Conservation (phyloP, 805 yeast species). For the Blastobotrys robertii region DNA sequence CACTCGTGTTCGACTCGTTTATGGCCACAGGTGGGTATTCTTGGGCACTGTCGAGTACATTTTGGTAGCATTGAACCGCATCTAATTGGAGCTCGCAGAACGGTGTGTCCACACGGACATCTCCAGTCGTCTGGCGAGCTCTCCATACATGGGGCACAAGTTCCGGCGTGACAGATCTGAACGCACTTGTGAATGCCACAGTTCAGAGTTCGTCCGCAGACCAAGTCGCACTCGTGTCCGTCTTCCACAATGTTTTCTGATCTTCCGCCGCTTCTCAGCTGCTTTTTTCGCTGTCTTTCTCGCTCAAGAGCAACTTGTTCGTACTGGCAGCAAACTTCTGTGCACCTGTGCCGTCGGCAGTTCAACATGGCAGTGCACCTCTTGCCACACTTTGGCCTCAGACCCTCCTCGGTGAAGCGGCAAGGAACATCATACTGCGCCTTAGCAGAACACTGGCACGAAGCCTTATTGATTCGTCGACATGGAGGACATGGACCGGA, state of each 20-base stretch:
- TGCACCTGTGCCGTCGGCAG: constrained; percentile 76
- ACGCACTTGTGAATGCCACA: constrained; percentile 66
- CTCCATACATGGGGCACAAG: constrained; percentile 72
- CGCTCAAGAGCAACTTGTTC: constrained; percentile 52
- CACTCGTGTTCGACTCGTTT: constrained; percentile 57
- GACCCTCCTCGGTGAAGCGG: constrained; percentile 40
- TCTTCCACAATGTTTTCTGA: constrained; percentile 45
- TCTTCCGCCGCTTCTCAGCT: constrained; percentile 26
- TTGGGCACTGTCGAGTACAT: constrained; percentile 57
- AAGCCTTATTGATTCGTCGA: constrained; percentile 37
- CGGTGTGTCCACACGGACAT: constrained; percentile 74
- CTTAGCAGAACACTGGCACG: constrained; percentile 51
- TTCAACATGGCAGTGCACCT: constrained; percentile 67
- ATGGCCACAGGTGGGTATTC: constrained; percentile 60
- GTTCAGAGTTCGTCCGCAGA: constrained; percentile 50
- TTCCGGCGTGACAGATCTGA: constrained; percentile 68
- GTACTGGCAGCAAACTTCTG: constrained; percentile 55
- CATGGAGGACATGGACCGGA: constrained; percentile 70
- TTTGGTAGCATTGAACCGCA: constrained; percentile 64
- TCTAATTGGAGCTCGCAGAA: constrained; percentile 71
- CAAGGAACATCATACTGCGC: constrained; percentile 52
- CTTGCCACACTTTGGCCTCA: constrained; percentile 51
- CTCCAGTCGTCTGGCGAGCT: constrained; percentile 69
- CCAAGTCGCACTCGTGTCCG: constrained; percentile 58
- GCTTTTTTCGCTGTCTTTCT: constrained; percentile 41